Evolutionary conservation across 805 yeast genomes (phyloP).

Genomic region (Cyberlindnera lachancei): DNA sequence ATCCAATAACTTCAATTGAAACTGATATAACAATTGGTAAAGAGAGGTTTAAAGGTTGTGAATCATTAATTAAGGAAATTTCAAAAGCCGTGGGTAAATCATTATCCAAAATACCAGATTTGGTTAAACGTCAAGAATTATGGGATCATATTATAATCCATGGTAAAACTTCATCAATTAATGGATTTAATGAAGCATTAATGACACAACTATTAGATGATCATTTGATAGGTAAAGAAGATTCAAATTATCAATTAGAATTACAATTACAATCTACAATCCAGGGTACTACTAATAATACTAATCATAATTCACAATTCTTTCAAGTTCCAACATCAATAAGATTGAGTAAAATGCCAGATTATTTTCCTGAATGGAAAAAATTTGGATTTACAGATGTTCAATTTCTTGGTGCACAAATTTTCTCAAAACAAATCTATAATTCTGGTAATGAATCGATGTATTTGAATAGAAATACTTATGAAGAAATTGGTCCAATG

Average conservation of each 20-base stretch:
- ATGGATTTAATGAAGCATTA: constrained; percentile 70
- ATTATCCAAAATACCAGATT: constrained; percentile 53
- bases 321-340: constrained; percentile 78
- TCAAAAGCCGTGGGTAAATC: constrained; percentile 46
- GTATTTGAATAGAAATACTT: constrained; percentile 62
- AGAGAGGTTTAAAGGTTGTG: constrained; percentile 81
- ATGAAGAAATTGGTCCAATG: constrained; percentile 74
- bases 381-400: constrained; percentile 68
- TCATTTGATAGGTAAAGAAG: constrained; percentile 39
- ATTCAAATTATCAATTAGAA: too few species aligned
- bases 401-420: constrained; percentile 79
- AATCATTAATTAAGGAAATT: constrained; percentile 46
- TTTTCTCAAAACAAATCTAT: constrained; percentile 79
- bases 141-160: constrained; percentile 76
- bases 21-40: constrained; percentile 71
- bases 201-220: constrained; percentile 49
- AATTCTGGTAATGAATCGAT: constrained; percentile 50
- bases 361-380: constrained; percentile 94
- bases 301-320: constrained; percentile 20
- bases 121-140: constrained; percentile 67
- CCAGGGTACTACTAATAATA: constrained; percentile 22
- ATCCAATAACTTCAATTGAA: constrained; percentile 46
- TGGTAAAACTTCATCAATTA: constrained; percentile 71
- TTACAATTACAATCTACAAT: constrained; percentile 22
- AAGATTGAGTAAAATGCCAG: constrained; percentile 66